Evolutionary conservation across 1,284 basidiomycete genomes (phyloP).

Genomic region (Clitocybe nebularis): DNA sequence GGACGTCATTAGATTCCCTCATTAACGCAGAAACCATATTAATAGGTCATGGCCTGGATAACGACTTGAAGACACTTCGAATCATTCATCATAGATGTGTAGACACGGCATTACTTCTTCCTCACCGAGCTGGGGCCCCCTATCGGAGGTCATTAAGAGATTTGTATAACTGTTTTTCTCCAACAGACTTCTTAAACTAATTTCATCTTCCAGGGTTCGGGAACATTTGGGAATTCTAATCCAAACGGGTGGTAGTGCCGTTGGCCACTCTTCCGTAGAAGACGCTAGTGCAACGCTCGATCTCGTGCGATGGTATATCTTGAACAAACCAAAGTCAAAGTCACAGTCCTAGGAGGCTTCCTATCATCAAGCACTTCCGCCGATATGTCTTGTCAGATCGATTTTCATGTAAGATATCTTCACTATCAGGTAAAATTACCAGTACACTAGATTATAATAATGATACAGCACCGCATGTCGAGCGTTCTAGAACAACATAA

Average conservation of each 20-base stretch:
- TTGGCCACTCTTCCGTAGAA: slow-evolving; percentile 82
- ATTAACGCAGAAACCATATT: slow-evolving; percentile 79
- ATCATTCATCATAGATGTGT: slow-evolving; percentile 80
- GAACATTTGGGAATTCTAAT: slow-evolving; percentile 76
- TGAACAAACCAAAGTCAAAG: slow-evolving; percentile 41
- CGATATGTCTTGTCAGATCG: too few species aligned
- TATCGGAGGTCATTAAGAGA: slow-evolving; percentile 76
- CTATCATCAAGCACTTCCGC: background rate
- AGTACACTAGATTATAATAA: background rate
- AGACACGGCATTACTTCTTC: slow-evolving; percentile 83
- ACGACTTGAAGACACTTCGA: slow-evolving; percentile 84
- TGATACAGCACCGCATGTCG: too few species aligned
- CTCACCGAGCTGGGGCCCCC: slow-evolving; percentile 75
- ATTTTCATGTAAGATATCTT: too few species aligned
- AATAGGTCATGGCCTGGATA: slow-evolving; percentile 84
- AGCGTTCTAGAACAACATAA: slow-evolving; percentile 60
- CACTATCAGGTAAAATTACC: background rate
- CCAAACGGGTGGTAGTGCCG: slow-evolving; percentile 66
- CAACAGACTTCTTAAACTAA: slow-evolving; percentile 3
- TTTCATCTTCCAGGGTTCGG: slow-evolving; percentile 49
- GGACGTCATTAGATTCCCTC: slow-evolving; percentile 61
- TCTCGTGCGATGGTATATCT: slow-evolving; percentile 71
- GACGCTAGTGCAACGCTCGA: slow-evolving; percentile 84
- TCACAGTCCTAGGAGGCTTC: background rate
- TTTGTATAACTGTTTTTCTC: slow-evolving; percentile 51